phyloP scores from a whole-genome alignment of 345 rosid species.

The Turritis glabra region DNA sequence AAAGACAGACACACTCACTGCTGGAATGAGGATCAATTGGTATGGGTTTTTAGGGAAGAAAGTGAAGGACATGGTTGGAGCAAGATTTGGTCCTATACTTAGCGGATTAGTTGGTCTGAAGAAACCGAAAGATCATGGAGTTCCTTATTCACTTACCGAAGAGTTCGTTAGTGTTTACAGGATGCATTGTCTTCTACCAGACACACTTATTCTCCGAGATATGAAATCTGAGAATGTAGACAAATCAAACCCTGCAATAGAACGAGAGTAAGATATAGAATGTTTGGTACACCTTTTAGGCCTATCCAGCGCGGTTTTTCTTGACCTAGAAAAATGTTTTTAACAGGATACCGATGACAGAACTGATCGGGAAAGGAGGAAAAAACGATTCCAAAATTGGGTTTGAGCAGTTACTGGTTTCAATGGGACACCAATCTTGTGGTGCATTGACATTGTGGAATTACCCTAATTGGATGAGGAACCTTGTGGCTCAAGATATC shows the following conservation, averaged over 20 bases:
- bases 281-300: background rate
- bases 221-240: conserved; percentile 42
- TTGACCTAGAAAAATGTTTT: conserved; percentile 1
- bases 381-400: conserved; percentile 49
- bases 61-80: conserved; percentile 63
- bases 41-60: conserved; percentile 73
- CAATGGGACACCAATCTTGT: conserved; percentile 72
- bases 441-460: conserved; percentile 75
- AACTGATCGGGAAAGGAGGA: conserved; percentile 61
- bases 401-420: conserved; percentile 63
- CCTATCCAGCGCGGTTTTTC: background rate
- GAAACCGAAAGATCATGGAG: conserved; percentile 78
- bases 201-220: conserved; percentile 54
- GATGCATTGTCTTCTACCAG: conserved; percentile 74
- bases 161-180: conserved; percentile 74
- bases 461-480: conserved; percentile 79
- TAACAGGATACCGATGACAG: conserved; percentile 58
- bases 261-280: conserved; percentile 47
- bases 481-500: conserved; percentile 62
- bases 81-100: conserved; percentile 51
- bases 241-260: conserved; percentile 47
- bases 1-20: conserved; percentile 66
- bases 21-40: conserved; percentile 78
- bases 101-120: conserved; percentile 74
- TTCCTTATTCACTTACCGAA: conserved; percentile 72